Percentiles rank a stretch among this genome's conserved stretches.
Conservation (phyloP, 1,284 basidiomycete species). For the Apiotrichum mycotoxinovorans region DNA sequence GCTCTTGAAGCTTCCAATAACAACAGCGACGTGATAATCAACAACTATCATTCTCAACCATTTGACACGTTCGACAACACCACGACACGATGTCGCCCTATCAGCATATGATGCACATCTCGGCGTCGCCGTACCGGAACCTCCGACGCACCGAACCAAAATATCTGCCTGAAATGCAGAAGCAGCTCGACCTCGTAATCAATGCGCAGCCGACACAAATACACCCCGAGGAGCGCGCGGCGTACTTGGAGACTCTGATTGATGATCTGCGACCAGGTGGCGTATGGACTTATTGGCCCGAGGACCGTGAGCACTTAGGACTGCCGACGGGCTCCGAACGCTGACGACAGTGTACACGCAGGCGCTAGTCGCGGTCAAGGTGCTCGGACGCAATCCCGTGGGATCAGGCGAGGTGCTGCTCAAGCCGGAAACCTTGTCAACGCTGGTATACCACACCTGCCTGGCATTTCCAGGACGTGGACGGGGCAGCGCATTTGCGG, state of each 20-base stretch:
- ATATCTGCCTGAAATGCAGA: background rate
- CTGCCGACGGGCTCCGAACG: background rate
- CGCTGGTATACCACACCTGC: constrained; percentile 33
- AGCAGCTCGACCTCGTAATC: constrained; percentile 11
- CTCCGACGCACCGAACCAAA: background rate
- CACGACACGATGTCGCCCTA: background rate
- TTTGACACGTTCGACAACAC: background rate
- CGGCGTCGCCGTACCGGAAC: background rate
- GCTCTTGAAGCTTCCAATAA: too few relatives aligned
- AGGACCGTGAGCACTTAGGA: constrained; percentile 26
- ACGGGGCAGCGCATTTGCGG: background rate
- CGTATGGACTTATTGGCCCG: constrained; percentile 31
- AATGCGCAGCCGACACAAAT: constrained; percentile 52
- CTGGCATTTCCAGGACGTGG: constrained; percentile 22
- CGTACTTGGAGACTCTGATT: constrained; percentile 58
- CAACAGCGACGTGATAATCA: too few relatives aligned
- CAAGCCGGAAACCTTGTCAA: constrained; percentile 27
- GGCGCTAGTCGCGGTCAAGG: constrained; percentile 71
- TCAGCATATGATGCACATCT: background rate
- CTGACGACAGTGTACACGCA: constrained; percentile 24
- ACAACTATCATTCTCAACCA: background rate
- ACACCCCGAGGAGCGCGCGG: constrained; percentile 43
- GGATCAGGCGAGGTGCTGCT: constrained; percentile 63
- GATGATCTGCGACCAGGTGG: constrained; percentile 60
- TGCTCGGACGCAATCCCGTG: constrained; percentile 65